Evolutionary conservation across 176 grass and related monocot genomes (phyloP), one percentile per base, ranked within the genome.

Genomic region (Aegilops sharonensis): DNA sequence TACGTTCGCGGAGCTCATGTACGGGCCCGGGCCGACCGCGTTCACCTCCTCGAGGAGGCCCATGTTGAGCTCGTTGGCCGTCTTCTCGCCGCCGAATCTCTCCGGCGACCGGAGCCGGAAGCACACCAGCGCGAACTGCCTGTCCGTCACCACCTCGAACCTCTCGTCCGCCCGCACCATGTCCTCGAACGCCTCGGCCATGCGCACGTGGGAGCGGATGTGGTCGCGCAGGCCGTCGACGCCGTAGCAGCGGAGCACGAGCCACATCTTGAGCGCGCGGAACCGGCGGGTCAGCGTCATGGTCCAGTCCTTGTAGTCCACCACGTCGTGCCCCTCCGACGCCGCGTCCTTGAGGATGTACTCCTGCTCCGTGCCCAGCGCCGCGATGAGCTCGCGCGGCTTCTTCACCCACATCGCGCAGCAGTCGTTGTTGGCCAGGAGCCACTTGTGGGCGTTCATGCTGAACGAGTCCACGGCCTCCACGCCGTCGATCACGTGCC

Each of bases 231-330:
- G 79, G 36, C 92, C 90, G 21, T 86, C 79, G 8, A 86, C 60
- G 68, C 95, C 95, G 86, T 92, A 86, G 89, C 86, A 89, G 21
- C 86, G 90, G 39, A 97, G 87, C 77, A 94, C 86, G 64, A 94
- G 88, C 92, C 92, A 97, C 12, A 97, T 34, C 84, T 97, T 97
- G 9, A 91, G 91, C 11, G 95, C 81, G 20, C 92, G 86, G 81
- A 94, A 97, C n/a, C 92, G 86, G 4, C 92, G 75, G 17, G 84
- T 93, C 8, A 97, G 75, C 15, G 90, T 81, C 20, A 92, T 77
- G 40, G 82, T 78, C 95, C 95, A 93, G 82, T 94, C 92, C 88
- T 94, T 97, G 83, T 93, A 94, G 85, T 97, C 92, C 48, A 97
- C 90, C 32, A 93, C 85, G 34, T 67, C 62, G 69, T 88, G 75